Evolutionary conservation across 2,329 filamentous ascomycete genomes (phyloP).

Genomic region (Venturia effusa): DNA sequence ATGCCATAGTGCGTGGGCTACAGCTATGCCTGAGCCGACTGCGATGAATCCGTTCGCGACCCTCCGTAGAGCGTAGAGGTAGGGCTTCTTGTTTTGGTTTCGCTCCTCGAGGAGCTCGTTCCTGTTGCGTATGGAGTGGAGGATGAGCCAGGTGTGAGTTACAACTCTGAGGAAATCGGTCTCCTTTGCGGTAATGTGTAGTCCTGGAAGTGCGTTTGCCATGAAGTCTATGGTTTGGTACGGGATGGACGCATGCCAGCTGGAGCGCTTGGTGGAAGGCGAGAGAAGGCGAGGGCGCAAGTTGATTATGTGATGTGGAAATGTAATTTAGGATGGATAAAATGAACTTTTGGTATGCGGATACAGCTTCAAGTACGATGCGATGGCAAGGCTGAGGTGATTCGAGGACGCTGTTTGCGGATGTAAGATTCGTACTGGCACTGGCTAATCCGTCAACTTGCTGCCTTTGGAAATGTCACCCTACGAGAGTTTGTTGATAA

Average conservation of each 20-base stretch:
- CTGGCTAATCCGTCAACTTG: too few species aligned
- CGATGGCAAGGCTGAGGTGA: neutral
- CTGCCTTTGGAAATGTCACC: too few species aligned
- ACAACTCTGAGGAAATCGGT: constrained; percentile 19
- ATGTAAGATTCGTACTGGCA: neutral
- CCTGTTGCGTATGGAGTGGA: constrained; percentile 15
- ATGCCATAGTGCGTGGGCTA: constrained; percentile 51
- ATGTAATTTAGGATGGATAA: too few species aligned
- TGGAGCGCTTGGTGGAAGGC: neutral
- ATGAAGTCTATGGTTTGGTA: constrained; percentile 1
- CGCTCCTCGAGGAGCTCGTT: constrained; percentile 10
- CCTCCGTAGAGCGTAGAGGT: constrained; percentile 11
- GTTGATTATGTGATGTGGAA: neutral
- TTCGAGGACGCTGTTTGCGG: neutral
- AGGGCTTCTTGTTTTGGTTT: neutral
- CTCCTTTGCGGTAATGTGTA: constrained; percentile 23
- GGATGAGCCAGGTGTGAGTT: constrained; percentile 19
- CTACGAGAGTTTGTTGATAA: too few species aligned
- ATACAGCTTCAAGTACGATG: neutral
- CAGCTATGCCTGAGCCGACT: constrained; percentile 8
- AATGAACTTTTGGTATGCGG: too few species aligned
- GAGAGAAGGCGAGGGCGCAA: neutral
- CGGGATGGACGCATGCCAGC: neutral
- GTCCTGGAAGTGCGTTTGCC: constrained; percentile 14
- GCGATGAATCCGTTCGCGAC: constrained; percentile 12